Evolutionary conservation across 2,329 filamentous ascomycete species (phyloP).

Genomic region (Volutella citrinella): DNA sequence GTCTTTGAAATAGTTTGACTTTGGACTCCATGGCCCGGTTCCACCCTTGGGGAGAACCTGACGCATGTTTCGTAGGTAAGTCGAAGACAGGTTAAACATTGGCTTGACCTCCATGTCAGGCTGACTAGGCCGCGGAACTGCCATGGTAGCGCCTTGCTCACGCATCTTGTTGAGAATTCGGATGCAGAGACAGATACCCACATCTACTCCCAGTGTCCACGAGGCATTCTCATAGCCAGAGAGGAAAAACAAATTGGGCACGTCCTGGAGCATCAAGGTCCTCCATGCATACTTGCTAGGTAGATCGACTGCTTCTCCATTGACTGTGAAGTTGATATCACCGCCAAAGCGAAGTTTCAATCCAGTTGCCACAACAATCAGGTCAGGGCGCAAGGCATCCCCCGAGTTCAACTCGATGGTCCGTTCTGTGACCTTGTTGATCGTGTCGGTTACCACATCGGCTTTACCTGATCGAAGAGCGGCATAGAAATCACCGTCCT

Average conservation of each 20-base stretch:
- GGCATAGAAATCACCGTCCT: slow-evolving; percentile 44
- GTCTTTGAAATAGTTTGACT: slow-evolving; percentile 27
- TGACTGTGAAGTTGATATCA: slow-evolving; percentile 46
- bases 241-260: slow-evolving; percentile 58
- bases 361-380: slow-evolving; percentile 65
- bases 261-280: slow-evolving; percentile 56
- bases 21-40: slow-evolving; percentile 29
- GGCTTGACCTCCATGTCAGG: slow-evolving; percentile 35
- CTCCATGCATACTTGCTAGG: slow-evolving; percentile 54
- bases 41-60: slow-evolving; percentile 46
- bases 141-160: slow-evolving; percentile 37
- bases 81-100: slow-evolving; percentile 45
- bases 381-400: slow-evolving; percentile 50
- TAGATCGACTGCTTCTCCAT: slow-evolving; percentile 44
- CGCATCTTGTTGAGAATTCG: slow-evolving; percentile 51
- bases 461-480: slow-evolving; percentile 37
- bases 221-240: slow-evolving; percentile 59
- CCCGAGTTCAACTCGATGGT: slow-evolving; percentile 44
- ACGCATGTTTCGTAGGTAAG: slow-evolving; percentile 45
- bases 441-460: slow-evolving; percentile 42
- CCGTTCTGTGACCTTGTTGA: slow-evolving; percentile 41
- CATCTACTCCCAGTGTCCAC: slow-evolving; percentile 63
- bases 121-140: slow-evolving; percentile 39
- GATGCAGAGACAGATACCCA: slow-evolving; percentile 44
- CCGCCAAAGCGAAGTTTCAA: slow-evolving; percentile 55